Conservation (phyloP, 176 grass and related monocot species). For the Phyllostachys edulis region DNA sequence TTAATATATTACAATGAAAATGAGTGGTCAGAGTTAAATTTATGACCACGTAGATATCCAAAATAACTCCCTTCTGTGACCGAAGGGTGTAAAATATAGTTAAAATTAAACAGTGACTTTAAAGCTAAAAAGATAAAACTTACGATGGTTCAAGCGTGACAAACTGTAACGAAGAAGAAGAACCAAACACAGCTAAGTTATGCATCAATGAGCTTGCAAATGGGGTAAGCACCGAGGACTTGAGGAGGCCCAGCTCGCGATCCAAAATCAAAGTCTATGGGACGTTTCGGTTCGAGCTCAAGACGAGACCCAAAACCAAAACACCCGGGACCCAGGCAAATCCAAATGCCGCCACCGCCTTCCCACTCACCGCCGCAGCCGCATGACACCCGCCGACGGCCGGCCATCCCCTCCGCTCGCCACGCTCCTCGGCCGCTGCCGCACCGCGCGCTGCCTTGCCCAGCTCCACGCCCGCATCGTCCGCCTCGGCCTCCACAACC, state of each 20-base stretch:
- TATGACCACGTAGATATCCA: too few species aligned
- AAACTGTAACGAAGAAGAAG: too few species aligned
- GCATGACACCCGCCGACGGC: slow-evolving; percentile 47
- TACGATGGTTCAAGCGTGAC: too few species aligned
- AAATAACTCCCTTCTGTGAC: too few species aligned
- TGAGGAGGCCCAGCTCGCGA: neutral
- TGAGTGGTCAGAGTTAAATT: too few species aligned
- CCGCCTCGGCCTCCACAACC: slow-evolving; percentile 49
- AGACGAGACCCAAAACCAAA: neutral
- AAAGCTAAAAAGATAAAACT: too few species aligned
- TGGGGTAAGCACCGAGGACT: neutral
- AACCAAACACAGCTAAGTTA: too few species aligned
- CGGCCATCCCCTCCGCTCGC: slow-evolving; percentile 44
- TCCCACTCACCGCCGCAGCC: slow-evolving; percentile 7
- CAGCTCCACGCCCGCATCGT: slow-evolving; percentile 56
- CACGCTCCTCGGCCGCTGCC: slow-evolving; percentile 48
- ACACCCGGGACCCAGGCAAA: neutral
- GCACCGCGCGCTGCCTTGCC: slow-evolving; percentile 39
- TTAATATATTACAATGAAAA: too few species aligned
- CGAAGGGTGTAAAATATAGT: too few species aligned
- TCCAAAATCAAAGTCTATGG: too few species aligned
- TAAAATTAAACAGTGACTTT: too few species aligned
- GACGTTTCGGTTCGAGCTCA: neutral
- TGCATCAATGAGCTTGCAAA: neutral
- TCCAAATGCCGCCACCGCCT: slow-evolving; percentile 21